A percentile compares a stretch with the other conserved stretches of the same genome.
Evolutionary conservation across 352 stramenopile species (phyloP).

Genomic region (Nothophytophthora sp.): DNA sequence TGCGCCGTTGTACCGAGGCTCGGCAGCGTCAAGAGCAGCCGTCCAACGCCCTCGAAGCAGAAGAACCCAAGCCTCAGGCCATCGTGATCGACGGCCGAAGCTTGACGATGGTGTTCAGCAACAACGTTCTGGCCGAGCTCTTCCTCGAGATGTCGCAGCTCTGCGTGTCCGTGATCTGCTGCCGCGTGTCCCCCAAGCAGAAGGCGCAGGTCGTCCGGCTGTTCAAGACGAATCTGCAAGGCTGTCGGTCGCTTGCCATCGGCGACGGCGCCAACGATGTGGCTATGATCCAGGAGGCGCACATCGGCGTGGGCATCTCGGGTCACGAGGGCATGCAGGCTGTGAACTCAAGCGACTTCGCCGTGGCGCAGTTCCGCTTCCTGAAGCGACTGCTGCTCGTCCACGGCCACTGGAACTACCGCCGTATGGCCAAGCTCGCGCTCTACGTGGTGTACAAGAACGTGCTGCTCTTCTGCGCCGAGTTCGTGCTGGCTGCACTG

Average conservation of each 20-base stretch:
- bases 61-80: slow-evolving; percentile 32
- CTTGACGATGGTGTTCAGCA: slow-evolving; percentile 78
- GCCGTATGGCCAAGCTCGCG: slow-evolving; percentile 94
- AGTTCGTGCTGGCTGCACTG: slow-evolving; percentile 89
- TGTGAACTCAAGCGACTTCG: slow-evolving; percentile 98
- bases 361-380: slow-evolving; percentile 98
- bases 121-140: slow-evolving; percentile 66
- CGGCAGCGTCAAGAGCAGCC: slow-evolving; percentile 37
- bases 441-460: slow-evolving; percentile 99
- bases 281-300: slow-evolving; percentile 99
- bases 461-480: slow-evolving; percentile 86
- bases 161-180: slow-evolving; percentile 90
- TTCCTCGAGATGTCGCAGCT: slow-evolving; percentile 87
- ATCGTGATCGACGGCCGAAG: slow-evolving; percentile 79
- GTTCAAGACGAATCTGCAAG: slow-evolving; percentile 83
- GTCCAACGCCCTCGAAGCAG: not conserved
- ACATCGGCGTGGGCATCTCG: slow-evolving; percentile 98
- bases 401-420: slow-evolving; percentile 99
- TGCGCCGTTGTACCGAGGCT: slow-evolving; percentile 43
- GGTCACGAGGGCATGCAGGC: slow-evolving; percentile 99
- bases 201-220: slow-evolving; percentile 90
- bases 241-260: slow-evolving; percentile 94
- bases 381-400: slow-evolving; percentile 97
- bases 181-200: slow-evolving; percentile 91
- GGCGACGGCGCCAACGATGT: slow-evolving; percentile 99